A percentile compares a stretch with the other conserved stretches of the same genome.
phyloP scores from a whole-genome alignment of 306 rosid genomes.

The Lithocarpus polystachyus region DNA sequence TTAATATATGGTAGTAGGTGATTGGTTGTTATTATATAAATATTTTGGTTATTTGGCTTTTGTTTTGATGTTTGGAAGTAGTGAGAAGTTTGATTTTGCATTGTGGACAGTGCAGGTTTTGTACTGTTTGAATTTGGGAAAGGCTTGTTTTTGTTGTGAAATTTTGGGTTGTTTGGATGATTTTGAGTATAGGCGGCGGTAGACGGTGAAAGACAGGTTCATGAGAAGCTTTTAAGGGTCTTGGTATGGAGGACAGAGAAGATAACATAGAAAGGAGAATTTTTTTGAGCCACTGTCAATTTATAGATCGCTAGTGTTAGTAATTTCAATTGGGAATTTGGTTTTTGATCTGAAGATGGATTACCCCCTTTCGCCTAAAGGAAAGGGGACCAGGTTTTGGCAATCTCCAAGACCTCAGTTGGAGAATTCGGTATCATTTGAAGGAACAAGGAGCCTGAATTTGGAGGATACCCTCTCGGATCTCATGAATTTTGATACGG shows the following conservation, averaged over 20 bases:
- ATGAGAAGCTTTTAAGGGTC: conserved; percentile 1
- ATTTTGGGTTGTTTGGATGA: not conserved
- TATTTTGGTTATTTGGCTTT: not conserved
- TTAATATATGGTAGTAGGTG: not conserved
- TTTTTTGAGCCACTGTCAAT: conserved; percentile 7
- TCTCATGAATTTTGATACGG: conserved; percentile 59
- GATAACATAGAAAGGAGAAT: conserved; percentile 9
- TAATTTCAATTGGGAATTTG: conserved; percentile 6
- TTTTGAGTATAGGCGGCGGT: not conserved
- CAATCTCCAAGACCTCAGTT: conserved; percentile 36
- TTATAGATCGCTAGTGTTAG: conserved; percentile 21
- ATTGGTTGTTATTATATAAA: not conserved
- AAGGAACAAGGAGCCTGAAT: conserved; percentile 35
- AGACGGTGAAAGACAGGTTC: not conserved
- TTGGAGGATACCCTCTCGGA: conserved; percentile 61
- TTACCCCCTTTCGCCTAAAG: conserved; percentile 41
- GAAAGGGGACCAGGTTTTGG: conserved; percentile 43
- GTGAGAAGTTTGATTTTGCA: not conserved
- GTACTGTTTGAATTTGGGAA: not conserved
- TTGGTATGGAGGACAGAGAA: not conserved
- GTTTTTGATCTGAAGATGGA: conserved; percentile 43
- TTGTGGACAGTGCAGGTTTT: conserved; percentile 11
- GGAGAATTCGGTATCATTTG: conserved; percentile 43
- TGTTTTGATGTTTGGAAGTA: not conserved
- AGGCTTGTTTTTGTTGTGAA: not conserved